These are phyloP conservation scores for Aspergillus egyptiacus DNA, from an alignment of 495 filamentous ascomycete genomes.

Conservation along the genomic window DNA sequence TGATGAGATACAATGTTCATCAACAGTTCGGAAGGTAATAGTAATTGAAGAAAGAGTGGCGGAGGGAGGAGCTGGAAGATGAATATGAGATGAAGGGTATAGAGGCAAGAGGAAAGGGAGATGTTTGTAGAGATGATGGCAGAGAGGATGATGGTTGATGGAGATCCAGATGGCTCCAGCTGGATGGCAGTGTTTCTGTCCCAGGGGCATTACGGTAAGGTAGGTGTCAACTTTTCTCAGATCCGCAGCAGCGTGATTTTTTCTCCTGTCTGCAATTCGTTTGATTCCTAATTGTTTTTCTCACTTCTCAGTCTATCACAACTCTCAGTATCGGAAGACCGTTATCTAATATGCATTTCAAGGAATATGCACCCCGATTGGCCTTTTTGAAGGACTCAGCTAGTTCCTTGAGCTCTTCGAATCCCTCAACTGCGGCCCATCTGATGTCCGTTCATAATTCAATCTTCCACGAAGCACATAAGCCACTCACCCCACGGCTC, in stretches of 20 bases:
- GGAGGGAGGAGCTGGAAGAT: neutral
- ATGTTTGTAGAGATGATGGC: neutral
- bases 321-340: no score
- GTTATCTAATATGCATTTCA: slow-evolving; percentile 26
- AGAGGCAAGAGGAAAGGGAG: neutral
- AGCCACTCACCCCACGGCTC: slow-evolving; percentile 32
- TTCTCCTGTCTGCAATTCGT: no score
- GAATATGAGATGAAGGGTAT: neutral
- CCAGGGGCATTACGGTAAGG: no score
- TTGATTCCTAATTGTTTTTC: no score
- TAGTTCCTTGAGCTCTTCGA: slow-evolving; percentile 29
- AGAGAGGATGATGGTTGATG: neutral
- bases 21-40: neutral
- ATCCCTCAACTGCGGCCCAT: slow-evolving; percentile 46
- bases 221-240: slow-evolving; percentile 4
- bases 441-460: slow-evolving; percentile 39
- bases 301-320: no score
- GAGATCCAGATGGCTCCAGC: neutral
- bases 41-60: neutral
- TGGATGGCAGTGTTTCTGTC: slow-evolving; percentile 1
- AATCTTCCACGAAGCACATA: slow-evolving; percentile 35
- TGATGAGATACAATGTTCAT: neutral
- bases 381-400: slow-evolving; percentile 45
- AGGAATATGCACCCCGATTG: slow-evolving; percentile 31
- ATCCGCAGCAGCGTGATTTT: neutral